Base-by-base conservation (phyloP, 192 early-diverging fungal species). In the Backusella mclennaniae region DNA sequence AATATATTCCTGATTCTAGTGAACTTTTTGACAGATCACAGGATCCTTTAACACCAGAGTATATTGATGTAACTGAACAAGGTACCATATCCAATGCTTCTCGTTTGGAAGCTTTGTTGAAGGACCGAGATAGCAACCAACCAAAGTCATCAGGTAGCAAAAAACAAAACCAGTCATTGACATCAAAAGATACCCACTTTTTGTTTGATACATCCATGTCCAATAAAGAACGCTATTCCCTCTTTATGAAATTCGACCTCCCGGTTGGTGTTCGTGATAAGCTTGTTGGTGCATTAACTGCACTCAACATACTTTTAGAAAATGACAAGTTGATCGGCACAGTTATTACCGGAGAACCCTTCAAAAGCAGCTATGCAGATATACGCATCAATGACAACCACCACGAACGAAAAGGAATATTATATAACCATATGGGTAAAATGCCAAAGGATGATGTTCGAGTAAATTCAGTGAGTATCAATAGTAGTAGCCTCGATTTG, bases 71-170 rank as follows among this genome's bases (percentile, higher is more conserved):
- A 1, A 74, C 41, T 33, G 35, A 72, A 3, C 39, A 59, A 38
- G 77, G 77, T 8, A 56, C 35, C 7, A 78, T 78, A 6, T 66
- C 71, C 35, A 78, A 74, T 53, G 77, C 71, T 19, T 67, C 66
- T 15, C 71, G 72, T 12, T 49, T 73, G n/a, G 77, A 78, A 4
- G 9, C 31, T 41, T 36, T 31, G 35, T 23, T 78, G 7, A 72
- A 78, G 12, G 29, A 42, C 11, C 31, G 59, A 1, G 26, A 39
- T 33, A 26, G 26, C 2, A 33, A 23, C 12, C 46, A 26, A 46
- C n/a, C 23, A 72, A 23, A 49, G 14, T 23, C 41, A 31, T 26
- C 29, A 15, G 35, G 31, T 15, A 26, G 23, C 26, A 29, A 44
- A 44, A 69, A 44, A 26, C 19, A 71, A 39, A 59, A 8, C 21